Percentiles rank a stretch among this genome's conserved stretches.
These are phyloP conservation scores for Wickerhamomyces rabaulensis DNA, from an alignment of 805 yeast genomes.

Conservation along the genomic window DNA sequence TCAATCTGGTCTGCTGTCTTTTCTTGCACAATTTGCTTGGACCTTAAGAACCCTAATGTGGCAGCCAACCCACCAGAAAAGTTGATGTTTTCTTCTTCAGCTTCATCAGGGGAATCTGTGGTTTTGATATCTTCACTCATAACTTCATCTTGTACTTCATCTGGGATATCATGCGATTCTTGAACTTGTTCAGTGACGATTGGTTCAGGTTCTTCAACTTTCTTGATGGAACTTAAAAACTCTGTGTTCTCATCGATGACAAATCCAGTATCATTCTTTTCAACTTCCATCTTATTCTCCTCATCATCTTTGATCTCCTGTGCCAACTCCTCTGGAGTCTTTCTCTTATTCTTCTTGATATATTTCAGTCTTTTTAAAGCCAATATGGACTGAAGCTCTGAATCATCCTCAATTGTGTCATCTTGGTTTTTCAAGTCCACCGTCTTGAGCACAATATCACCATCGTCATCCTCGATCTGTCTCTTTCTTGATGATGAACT, in stretches of 20 bases:
- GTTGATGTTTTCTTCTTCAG: conserved; percentile 3
- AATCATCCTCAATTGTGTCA: conserved; percentile 15
- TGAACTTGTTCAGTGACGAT: background rate
- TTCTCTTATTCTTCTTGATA: conserved; percentile 13
- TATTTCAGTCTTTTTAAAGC: conserved; percentile 16
- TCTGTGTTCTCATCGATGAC: conserved; percentile 32
- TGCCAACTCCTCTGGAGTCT: conserved; percentile 19
- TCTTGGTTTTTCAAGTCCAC: conserved; percentile 26
- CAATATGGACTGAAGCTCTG: conserved; percentile 22
- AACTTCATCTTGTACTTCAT: background rate
- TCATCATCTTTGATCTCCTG: conserved; percentile 16
- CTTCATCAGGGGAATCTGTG: background rate
- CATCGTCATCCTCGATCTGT: conserved; percentile 15
- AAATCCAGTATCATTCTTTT: conserved; percentile 12
- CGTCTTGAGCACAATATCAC: conserved; percentile 17
- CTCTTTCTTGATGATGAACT: conserved; percentile 6
- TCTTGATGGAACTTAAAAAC: conserved; percentile 26
- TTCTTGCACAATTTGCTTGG: conserved; percentile 14
- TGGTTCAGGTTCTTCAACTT: background rate
- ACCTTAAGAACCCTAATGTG: conserved; percentile 16
- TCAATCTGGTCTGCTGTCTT: conserved; percentile 8
- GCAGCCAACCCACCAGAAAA: conserved; percentile 22
- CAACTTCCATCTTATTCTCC: conserved; percentile 13
- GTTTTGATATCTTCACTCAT: background rate
- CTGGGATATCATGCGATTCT: background rate